Base-by-base conservation (phyloP, 1,139 yeast genomes). In the Kurtzmaniella quercitrusa region DNA sequence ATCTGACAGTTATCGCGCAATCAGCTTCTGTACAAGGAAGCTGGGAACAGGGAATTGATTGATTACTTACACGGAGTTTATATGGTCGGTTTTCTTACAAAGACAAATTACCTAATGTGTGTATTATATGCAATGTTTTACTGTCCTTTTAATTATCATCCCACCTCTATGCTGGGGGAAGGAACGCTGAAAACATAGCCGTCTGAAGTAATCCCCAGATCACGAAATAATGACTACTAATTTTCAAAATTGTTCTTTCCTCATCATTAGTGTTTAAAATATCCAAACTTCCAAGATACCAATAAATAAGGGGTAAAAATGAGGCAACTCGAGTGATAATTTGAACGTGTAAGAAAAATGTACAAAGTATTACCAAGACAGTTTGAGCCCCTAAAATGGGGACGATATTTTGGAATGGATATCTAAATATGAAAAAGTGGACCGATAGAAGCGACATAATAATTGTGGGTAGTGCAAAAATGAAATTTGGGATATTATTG, bases 271-370 rank as follows among this genome's bases (percentile, higher is more conserved):
- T 34, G 16, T 39, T 38, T 9, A 37, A 66, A 27, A 46, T 58
- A 46, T 45, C 66, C 65, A 57, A 40, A 11, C 52, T 50, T 1
- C 86, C 82, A 29, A 85, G 59, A 50, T 77, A 85, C 96, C 95
- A 88, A 54, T 81, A 76, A 44, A 80, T 75, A 8, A 86, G 58
- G 0, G 97, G 97, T 39, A 86, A 61, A 54, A 89, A 88, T 8
- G 94, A 76, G 8, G 84, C 78, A 4, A 91, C 77, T 43, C 98
- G 72, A 40, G 87, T 88, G 46, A 91, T 70, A 38, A 91, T 89
- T 62, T 93, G 98, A 34, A 85, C 86, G 59, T 93, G 93, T 79
- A 94, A 85, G 50, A 82, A 70, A 41, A 81, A 65, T 2, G 82
- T 42, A 4, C 84, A 81, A 3, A 84, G 67, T 3, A 78, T 41